Percentiles rank a stretch among this genome's conserved stretches.
phyloP scores from a whole-genome alignment of 2,329 filamentous ascomycete species.

The Rhynchosporium graminicola region DNA sequence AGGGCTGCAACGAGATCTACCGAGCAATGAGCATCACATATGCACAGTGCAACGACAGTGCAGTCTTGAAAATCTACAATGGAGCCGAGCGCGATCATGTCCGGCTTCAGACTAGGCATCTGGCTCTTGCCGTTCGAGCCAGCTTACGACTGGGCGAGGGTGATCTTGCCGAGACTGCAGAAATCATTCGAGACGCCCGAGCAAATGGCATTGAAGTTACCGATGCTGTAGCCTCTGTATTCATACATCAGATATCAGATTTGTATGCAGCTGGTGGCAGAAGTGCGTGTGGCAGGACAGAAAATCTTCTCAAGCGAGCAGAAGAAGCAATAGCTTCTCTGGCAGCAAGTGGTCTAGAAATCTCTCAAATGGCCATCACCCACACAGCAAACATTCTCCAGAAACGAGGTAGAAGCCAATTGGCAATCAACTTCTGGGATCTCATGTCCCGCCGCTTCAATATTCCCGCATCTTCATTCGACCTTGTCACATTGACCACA shows the following conservation, averaged over 20 bases:
- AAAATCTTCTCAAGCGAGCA: conserved; percentile 17
- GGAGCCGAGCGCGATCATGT: conserved; percentile 26
- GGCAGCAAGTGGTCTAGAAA: conserved; percentile 27
- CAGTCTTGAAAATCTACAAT: conserved; percentile 35
- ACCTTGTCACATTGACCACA: conserved; percentile 34
- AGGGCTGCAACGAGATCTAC: conserved; percentile 21
- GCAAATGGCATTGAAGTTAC: conserved; percentile 27
- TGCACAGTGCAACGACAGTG: conserved; percentile 22
- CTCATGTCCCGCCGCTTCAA: conserved; percentile 28
- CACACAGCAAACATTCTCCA: conserved; percentile 35
- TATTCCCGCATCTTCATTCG: conserved; percentile 21
- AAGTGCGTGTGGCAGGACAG: neutral
- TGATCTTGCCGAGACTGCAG: conserved; percentile 22
- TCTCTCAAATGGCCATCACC: conserved; percentile 33
- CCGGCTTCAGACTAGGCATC: conserved; percentile 24
- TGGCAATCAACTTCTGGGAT: conserved; percentile 38
- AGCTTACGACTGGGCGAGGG: conserved; percentile 26
- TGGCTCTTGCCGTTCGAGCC: conserved; percentile 36
- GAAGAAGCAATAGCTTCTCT: conserved; percentile 27
- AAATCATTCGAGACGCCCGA: conserved; percentile 32
- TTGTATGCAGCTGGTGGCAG: conserved; percentile 14
- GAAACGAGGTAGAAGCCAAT: conserved; percentile 20
- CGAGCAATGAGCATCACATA: conserved; percentile 30
- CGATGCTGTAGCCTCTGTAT: conserved; percentile 28
- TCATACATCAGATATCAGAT: conserved; percentile 33